A percentile compares a stretch with the other conserved stretches of the same genome.
Evolutionary conservation across 2,329 filamentous ascomycete genomes (phyloP).

Genomic region (Fusarium sp.): DNA sequence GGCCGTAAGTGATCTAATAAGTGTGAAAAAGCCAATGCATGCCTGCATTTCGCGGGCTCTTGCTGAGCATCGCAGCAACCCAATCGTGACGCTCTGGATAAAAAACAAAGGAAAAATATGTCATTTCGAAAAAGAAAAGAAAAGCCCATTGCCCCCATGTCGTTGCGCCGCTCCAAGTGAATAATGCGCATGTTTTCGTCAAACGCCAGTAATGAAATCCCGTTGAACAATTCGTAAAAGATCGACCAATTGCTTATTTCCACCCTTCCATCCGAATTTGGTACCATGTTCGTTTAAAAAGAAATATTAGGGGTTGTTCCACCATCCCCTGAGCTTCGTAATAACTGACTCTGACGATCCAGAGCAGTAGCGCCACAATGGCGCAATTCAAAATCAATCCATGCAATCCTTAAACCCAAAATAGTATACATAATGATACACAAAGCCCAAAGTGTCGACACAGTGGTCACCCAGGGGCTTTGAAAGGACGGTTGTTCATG

Average conservation of each 20-base stretch:
- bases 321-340: constrained; percentile 12
- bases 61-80: constrained; percentile 28
- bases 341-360: constrained; percentile 8
- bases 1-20: constrained; percentile 44
- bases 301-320: constrained; percentile 12
- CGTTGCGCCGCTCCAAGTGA: constrained; percentile 38
- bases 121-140: constrained; percentile 23
- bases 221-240: constrained; percentile 9
- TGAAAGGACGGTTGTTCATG: constrained; percentile 14
- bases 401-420: constrained; percentile 34
- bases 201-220: constrained; percentile 36
- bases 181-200: constrained; percentile 33
- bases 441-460: constrained; percentile 15
- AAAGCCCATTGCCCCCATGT: constrained; percentile 26
- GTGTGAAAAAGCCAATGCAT: constrained; percentile 33
- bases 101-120: constrained; percentile 32
- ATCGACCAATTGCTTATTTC: constrained; percentile 18
- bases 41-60: constrained; percentile 31
- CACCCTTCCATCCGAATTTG: constrained; percentile 24
- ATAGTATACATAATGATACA: constrained; percentile 46
- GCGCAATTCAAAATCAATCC: constrained; percentile 25
- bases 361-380: constrained; percentile 9
- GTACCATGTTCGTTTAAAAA: constrained; percentile 28
- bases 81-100: constrained; percentile 45
- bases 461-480: constrained; percentile 1